Evolutionary conservation across 2,329 filamentous ascomycete genomes (phyloP), one percentile per base, ranked within the genome.

Genomic region (Pezicula rhizophila): DNA sequence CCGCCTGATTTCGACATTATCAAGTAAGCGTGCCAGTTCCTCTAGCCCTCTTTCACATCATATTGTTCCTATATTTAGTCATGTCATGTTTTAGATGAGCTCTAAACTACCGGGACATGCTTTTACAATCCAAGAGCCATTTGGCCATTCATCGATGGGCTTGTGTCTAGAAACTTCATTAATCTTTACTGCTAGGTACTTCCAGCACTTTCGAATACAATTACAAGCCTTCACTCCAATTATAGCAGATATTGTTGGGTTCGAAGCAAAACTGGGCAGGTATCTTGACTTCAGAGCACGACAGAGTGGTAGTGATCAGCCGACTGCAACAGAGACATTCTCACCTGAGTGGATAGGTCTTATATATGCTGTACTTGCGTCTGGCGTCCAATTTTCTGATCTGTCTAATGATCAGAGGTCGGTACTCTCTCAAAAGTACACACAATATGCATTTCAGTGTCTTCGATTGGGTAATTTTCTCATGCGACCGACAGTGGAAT

Each of bases 201-300:
- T 83, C 60, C 73, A 76, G 26, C 77, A 77, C 1, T 83, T 82
- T 68, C 82, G 82, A 62, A 77, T 82, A 58, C 78, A 80, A 17
- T 75, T 78, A 2, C 79, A 83, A 37, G 77, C 77, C 1, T 82
- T 82, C 54, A 82, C 79, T 79, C 79, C 79, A 2, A 82, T 83
- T 47, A 77, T 83, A 17, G 73, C 80, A 50, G 79, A 82, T 55
- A 78, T 83, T 45, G 77, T 80, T 45, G 78, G 80, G 42, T 71
- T 83, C 17, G 79, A 83, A 56, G 74, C 76, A 8, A 76, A 75
- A 49, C 70, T 82, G 28, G 81, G 82, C 75, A 68, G 79, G 12
- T 82, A 82, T 53, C 68, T 83, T 2, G 79, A 82, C 52, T 78
- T 82, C 46, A 71, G 79, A 33, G 79, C 78, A 6, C 76, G 78